Evolutionary conservation across 2,329 filamentous ascomycete species (phyloP), one percentile per base, ranked within the genome.

Genomic region (Aspergillus vadensis): DNA sequence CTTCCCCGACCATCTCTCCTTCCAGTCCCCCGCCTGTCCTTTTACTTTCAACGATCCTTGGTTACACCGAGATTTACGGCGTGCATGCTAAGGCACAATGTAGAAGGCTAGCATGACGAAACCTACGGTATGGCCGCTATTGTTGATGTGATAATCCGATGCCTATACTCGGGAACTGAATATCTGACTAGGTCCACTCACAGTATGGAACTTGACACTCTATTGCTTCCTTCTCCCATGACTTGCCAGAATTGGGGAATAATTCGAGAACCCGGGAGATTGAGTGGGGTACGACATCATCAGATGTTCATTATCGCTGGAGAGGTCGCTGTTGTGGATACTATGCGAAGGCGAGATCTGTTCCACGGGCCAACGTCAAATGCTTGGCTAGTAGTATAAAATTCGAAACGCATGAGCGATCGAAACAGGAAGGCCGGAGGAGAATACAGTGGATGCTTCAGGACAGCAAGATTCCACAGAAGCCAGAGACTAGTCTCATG

Each of bases 391-490:
- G 15, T 17, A 12, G 12, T 36, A 36, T 36, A 36, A 36, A 36
- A 36, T 15, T 17, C 23, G 4, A 25, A 17, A 50, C 14, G 51
- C 48, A 38, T 51, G 15, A 17, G 17, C 50, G 38, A 12, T 23
- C 64, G 32, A 65, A 67, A 71, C 58, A 53, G 66, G 68, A 68
- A 69, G 66, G 53, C 55, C 59, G 58, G 55, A 48, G 53, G 68
- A 69, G 64, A 65, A 44, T 30, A 10, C 9, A 30, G 25, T 17
- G 47, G 27, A 17, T 17, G 6, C 25, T 19, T 49, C n/a, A 27
- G 4, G 9, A 17, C 5, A 30, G 17, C 25, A 32, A 17, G 47
- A 44, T 23, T 23, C 12, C 41, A 21, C 41, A 5, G 41, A 44
- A 21, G 19, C 14, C 41, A 10, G 41, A 6, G 10, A n/a, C 43